Evolutionary conservation across 345 rosid genomes (phyloP), one percentile per base, ranked within the genome.

Genomic region (sweet orange (Citrus sinensis)): DNA sequence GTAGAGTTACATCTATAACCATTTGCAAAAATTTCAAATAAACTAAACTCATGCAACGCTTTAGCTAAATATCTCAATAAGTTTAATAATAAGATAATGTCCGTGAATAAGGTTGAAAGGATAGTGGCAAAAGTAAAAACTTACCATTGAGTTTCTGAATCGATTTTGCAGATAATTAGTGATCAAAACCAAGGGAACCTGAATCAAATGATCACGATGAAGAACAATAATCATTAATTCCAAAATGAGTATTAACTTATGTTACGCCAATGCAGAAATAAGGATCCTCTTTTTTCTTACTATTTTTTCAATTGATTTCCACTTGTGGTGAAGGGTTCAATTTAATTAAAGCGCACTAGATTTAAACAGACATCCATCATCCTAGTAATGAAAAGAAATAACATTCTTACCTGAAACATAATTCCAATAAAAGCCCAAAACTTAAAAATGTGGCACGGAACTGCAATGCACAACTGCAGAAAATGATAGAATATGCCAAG

Each of bases 401-500:
- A 39, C 7, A 7, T 27, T 65, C 73, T 66, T 83, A 97, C 99
- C 98, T 94, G 99, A 83, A 97, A 83, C 99, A 97, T 93, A 19
- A 97, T 94, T 51, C 98, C 99, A 20, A 92, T 81, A 79, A 91
- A 94, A 75, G 99, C 98, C 99, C 99, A 97, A 37, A 89, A 83
- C 83, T 93, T 93, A 84, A 93, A 97, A 39, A 97, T 83, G 84
- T 88, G 98, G 86, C 98, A 94, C 63, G 99, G 99, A 75, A 97
- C 97, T 37, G 98, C 99, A 69, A 94, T 92, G 79, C 98, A 97
- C 79, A 97, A 77, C 99, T 97, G 90, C 59, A 10, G 54, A 84
- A 42, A 74, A 59, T 71, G 13, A 78, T n/a, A 71, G 46, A 65
- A 16, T 27, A 17, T 20, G 55, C 35, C 74, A 35, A 24, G 67